Evolutionary conservation across 2,329 filamentous ascomycete genomes (phyloP), one percentile per base, ranked within the genome.

Genomic region (Neofusicoccum laricinum): DNA sequence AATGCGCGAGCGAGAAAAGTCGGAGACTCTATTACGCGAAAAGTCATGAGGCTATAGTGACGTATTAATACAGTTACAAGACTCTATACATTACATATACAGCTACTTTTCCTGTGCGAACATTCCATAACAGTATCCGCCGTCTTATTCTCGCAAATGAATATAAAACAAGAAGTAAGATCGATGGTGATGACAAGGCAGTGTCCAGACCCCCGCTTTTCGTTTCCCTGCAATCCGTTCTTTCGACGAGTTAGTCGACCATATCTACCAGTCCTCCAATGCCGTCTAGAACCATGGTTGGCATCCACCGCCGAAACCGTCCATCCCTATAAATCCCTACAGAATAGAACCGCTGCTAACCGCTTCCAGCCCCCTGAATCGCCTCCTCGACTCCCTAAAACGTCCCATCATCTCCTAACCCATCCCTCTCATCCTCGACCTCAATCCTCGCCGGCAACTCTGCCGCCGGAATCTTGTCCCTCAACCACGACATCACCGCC

Each of bases 401-500:
- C 3, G 61, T 63, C 30, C 45, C 36, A 19, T 63, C 61, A 2
- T 63, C 61, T 34, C 45, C 43, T 15, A 17, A 5, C 6, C 17
- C 48, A 34, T 55, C 30, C n/a, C 12, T 41, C 55, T 17, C 48
- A 58, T 48, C 66, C 17, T 25, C 15, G 21, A 21, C 14, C 36
- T 25, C 17, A 19, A 4, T n/a, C 21, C 36, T 25, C 25, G 25
- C 25, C 7, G 25, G 25, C 25, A 21, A 4, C 55, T 34, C 40
- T 19, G 41, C 53, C 79, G 45, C 75, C 72, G n/a, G 69, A 40
- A 96, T 89, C 63, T 90, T 85, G 32, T 92, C 90, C 66, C 91
- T 85, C 58, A 97, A 77, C 90, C 92, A 97, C 57, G 88, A 83
- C 68, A 97, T 79, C 0, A 92, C 89, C 2, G 91, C 90, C 70